These are phyloP conservation scores for Gautieria morchelliformis DNA, from an alignment of 768 basidiomycete species.

Conservation along the genomic window DNA sequence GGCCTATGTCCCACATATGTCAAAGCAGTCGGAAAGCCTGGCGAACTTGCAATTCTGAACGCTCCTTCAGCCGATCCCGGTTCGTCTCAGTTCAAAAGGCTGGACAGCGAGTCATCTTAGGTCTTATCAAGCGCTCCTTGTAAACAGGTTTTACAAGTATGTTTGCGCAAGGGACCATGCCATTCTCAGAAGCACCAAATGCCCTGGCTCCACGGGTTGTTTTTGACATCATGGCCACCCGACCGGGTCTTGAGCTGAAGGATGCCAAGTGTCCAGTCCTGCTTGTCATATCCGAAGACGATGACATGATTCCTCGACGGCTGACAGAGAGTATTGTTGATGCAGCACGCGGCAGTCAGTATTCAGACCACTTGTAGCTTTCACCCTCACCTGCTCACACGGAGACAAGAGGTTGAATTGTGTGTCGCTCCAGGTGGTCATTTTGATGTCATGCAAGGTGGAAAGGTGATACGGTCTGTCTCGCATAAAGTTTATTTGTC, in stretches of 20 bases:
- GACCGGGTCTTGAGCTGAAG: slow-evolving; percentile 14
- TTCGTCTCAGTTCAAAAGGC: neutral
- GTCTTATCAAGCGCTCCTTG: neutral
- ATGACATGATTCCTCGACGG: slow-evolving; percentile 15
- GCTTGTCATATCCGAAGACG: slow-evolving; percentile 14
- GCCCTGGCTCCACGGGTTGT: slow-evolving; percentile 11
- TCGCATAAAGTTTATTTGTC: neutral
- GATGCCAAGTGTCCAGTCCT: slow-evolving; percentile 14
- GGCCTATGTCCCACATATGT: slow-evolving; percentile 13
- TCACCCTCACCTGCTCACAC: neutral
- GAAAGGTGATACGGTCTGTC: slow-evolving; percentile 12
- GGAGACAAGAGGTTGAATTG: slow-evolving; percentile 12
- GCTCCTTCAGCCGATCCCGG: neutral
- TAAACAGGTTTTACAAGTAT: neutral
- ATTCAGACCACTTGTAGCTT: neutral
- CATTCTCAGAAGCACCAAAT: slow-evolving; percentile 13
- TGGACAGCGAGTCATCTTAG: neutral
- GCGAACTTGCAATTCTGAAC: neutral
- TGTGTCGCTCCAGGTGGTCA: slow-evolving; percentile 16
- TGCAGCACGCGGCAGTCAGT: slow-evolving; percentile 14
- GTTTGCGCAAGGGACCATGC: slow-evolving; percentile 13
- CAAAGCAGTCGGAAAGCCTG: slow-evolving; percentile 13
- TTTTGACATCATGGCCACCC: slow-evolving; percentile 13
- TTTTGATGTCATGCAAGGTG: slow-evolving; percentile 20
- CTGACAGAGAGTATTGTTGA: slow-evolving; percentile 12